These are phyloP conservation scores for Gilbertella persicaria DNA, from an alignment of 371 early-diverging fungal genomes.

Conservation along the genomic window DNA sequence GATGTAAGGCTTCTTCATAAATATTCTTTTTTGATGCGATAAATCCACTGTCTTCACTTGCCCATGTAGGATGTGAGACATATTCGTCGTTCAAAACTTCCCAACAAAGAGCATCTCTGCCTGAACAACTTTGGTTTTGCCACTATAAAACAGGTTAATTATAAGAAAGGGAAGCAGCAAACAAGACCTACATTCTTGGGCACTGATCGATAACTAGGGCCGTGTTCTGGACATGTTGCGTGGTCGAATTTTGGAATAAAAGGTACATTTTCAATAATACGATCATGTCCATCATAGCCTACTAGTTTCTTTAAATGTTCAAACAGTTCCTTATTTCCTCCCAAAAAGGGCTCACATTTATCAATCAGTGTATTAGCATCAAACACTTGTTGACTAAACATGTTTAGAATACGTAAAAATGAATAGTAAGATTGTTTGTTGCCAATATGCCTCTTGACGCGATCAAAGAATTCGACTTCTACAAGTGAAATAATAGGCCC, in stretches of 20 bases:
- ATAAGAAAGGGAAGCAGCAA: background rate
- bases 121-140: slow-evolving; percentile 69
- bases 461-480: slow-evolving; percentile 90
- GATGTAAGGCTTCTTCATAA: slow-evolving; percentile 94
- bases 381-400: slow-evolving; percentile 94
- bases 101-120: slow-evolving; percentile 84
- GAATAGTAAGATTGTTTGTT: slow-evolving; percentile 85
- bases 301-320: slow-evolving; percentile 92
- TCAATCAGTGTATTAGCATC: slow-evolving; percentile 80
- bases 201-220: slow-evolving; percentile 52
- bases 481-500: slow-evolving; percentile 40
- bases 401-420: slow-evolving; percentile 95
- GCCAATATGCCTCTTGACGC: slow-evolving; percentile 76
- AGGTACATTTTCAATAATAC: slow-evolving; percentile 33
- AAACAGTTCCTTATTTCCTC: slow-evolving; percentile 73
- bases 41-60: slow-evolving; percentile 93
- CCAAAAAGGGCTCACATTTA: slow-evolving; percentile 78
- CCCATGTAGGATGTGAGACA: slow-evolving; percentile 94
- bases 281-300: slow-evolving; percentile 72
- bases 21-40: slow-evolving; percentile 91
- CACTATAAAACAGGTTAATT: slow-evolving; percentile 31
- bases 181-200: slow-evolving; percentile 59
- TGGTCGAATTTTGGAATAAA: slow-evolving; percentile 9
- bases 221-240: slow-evolving; percentile 12
- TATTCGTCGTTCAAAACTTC: slow-evolving; percentile 96